Conservation (phyloP, 371 early-diverging fungal genomes). For the Thermomucor indicae-seudaticae region DNA sequence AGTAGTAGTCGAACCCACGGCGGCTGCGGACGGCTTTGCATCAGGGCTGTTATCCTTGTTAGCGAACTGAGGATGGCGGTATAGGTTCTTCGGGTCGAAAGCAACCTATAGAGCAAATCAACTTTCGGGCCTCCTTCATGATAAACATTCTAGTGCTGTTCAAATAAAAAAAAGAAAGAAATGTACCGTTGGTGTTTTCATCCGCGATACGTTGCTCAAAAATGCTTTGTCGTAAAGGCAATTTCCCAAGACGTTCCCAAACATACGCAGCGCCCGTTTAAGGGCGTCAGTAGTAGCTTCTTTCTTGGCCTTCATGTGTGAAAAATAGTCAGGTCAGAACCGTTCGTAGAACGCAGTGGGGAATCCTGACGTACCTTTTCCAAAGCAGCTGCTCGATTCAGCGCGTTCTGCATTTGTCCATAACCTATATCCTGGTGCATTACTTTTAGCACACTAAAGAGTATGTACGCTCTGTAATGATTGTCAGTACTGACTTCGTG, state of each 20-base stretch:
- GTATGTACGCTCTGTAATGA: too few relatives aligned
- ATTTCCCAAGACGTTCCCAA: constrained; percentile 95
- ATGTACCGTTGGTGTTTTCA: constrained; percentile 28
- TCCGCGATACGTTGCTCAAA: constrained; percentile 50
- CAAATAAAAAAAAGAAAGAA: neutral
- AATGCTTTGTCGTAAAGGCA: constrained; percentile 94
- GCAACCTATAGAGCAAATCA: neutral
- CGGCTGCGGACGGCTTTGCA: too few relatives aligned
- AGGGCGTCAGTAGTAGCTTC: constrained; percentile 96
- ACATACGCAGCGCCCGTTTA: constrained; percentile 90
- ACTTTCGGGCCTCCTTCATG: too few relatives aligned
- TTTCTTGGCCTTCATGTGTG: constrained; percentile 75
- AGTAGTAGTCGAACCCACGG: too few relatives aligned
- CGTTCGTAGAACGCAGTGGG: neutral
- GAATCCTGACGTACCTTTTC: constrained; percentile 73
- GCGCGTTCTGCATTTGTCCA: constrained; percentile 73
- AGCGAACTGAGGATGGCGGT: too few relatives aligned
- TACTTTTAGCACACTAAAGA: too few relatives aligned
- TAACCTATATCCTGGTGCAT: constrained; percentile 42
- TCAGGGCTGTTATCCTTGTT: too few relatives aligned
- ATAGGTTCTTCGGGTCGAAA: neutral
- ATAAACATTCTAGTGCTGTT: neutral
- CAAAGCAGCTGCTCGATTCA: constrained; percentile 75
- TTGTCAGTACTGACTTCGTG: constrained; percentile 83
- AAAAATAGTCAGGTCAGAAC: neutral